Conservation (phyloP, 2,329 filamentous ascomycete genomes). For the Pseudocercospora cruenta region DNA sequence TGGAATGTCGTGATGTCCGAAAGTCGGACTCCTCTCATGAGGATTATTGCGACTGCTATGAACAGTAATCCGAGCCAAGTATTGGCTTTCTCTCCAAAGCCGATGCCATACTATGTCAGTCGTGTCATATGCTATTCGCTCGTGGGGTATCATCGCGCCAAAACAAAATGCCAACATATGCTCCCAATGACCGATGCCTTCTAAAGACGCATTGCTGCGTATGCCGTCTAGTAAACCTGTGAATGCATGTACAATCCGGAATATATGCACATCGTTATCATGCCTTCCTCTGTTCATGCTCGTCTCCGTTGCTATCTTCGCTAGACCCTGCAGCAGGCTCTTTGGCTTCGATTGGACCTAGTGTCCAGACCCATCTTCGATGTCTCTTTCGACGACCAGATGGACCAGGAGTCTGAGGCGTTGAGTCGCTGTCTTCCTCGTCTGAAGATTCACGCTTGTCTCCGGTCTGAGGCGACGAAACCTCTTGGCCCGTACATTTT, state of each 20-base stretch:
- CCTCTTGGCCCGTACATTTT: background rate
- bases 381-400: conserved; percentile 57
- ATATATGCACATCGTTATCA: background rate
- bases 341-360: conserved; percentile 32
- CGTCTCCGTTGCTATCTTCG: background rate
- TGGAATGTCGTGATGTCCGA: background rate
- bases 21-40: background rate
- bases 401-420: conserved; percentile 55
- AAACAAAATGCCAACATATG: conserved; percentile 5
- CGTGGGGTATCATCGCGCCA: conserved; percentile 9
- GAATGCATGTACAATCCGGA: background rate
- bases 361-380: conserved; percentile 62
- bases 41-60: background rate
- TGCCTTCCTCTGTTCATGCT: conserved; percentile 2
- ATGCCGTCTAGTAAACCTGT: background rate
- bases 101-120: background rate
- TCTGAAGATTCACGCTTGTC: conserved; percentile 54
- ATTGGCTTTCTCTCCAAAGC: background rate
- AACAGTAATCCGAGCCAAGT: background rate
- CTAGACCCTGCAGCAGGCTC: background rate
- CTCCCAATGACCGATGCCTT: background rate
- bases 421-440: conserved; percentile 51
- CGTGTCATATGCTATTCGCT: conserved; percentile 1
- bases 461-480: conserved; percentile 28
- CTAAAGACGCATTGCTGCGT: conserved; percentile 1